Evolutionary conservation across 2,329 filamentous ascomycete species (phyloP), one percentile per base, ranked within the genome.

Genomic region (Aureobasidium sp.): DNA sequence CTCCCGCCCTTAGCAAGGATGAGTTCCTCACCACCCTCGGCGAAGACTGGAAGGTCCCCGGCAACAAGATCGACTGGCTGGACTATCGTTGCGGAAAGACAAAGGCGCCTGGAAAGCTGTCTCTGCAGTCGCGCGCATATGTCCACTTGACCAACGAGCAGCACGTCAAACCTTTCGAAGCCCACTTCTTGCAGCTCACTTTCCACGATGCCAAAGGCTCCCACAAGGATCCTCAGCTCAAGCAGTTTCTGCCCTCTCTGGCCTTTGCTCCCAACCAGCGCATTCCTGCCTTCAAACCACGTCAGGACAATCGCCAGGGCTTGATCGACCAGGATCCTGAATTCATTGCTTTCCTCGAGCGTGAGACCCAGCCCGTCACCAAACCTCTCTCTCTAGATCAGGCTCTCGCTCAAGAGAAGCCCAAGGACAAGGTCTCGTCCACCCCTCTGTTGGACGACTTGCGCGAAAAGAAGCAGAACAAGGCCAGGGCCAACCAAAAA

Each of bases 281-380:
- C 69, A 84, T 91, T 1, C 91, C 93, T 1, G 84, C 84, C 63
- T 84, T 81, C 39, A 90, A 90, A 72, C 84, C 84, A 55, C 86
- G 91, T 37, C 84, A 85, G 60, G 94, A 99, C 78, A 85, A 86
- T 59, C 87, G 92, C 15, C 90, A 96, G 73, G 94, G 93, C 59
- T 96, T 91, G 3, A 97, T 99, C 67, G 94, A 99, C 69, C 91
- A 96, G 72, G 94, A 99, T 70, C 86, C 90, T 0, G 94, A 97
- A 68, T 99, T 97, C 69, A 95, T 97, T 79, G 86, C 87, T 29
- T 99, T 97, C 72, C 82, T 99, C 8, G 89, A 95, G 73, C 88
- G 84, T 60, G 82, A 97, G 51, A 95, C 92, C 1, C 91, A 95
- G 67, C 84, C 83, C 2, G 80, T 85, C 64, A 75, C 76, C n/a